A percentile compares a stretch with the other conserved stretches of the same genome.
phyloP scores from a whole-genome alignment of 805 yeast species.

The Candida andamanensis region DNA sequence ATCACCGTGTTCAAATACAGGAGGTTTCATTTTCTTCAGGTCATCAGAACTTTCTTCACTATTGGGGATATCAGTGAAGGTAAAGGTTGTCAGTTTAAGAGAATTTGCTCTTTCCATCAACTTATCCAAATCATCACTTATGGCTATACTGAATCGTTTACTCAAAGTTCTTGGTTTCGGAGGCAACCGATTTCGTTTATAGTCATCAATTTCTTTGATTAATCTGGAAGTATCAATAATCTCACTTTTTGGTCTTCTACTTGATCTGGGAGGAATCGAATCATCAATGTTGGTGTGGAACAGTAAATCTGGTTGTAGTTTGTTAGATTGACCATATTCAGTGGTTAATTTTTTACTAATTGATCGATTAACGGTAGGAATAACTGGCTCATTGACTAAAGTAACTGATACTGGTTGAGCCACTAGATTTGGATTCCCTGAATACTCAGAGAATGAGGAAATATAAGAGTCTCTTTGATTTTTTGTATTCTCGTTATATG shows the following conservation, averaged over 20 bases:
- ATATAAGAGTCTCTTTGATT: slow-evolving; percentile 18
- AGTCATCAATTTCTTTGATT: slow-evolving; percentile 1
- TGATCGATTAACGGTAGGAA: slow-evolving; percentile 11
- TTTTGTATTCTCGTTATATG: not conserved
- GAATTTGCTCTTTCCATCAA: slow-evolving; percentile 32
- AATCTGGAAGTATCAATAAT: slow-evolving; percentile 6
- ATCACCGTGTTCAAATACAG: not conserved
- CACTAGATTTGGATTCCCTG: slow-evolving; percentile 14
- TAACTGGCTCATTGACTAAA: slow-evolving; percentile 14
- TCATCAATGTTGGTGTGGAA: slow-evolving; percentile 32
- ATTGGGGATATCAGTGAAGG: slow-evolving; percentile 8
- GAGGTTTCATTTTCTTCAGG: slow-evolving; percentile 1
- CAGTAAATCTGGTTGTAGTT: slow-evolving; percentile 22
- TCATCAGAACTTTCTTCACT: slow-evolving; percentile 8
- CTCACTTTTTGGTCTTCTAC: slow-evolving; percentile 32
- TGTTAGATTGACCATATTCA: slow-evolving; percentile 6
- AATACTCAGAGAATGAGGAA: slow-evolving; percentile 18
- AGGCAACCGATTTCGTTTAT: not conserved
- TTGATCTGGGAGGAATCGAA: slow-evolving; percentile 36
- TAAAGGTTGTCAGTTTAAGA: slow-evolving; percentile 12
- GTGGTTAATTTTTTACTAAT: slow-evolving; percentile 7
- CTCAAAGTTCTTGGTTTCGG: not conserved
- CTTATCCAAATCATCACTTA: slow-evolving; percentile 34
- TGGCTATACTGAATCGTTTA: slow-evolving; percentile 19
- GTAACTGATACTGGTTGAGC: slow-evolving; percentile 20